Evolutionary conservation across 176 grass and related monocot species (phyloP).

Genomic region (Puccinellia tenuiflora): DNA sequence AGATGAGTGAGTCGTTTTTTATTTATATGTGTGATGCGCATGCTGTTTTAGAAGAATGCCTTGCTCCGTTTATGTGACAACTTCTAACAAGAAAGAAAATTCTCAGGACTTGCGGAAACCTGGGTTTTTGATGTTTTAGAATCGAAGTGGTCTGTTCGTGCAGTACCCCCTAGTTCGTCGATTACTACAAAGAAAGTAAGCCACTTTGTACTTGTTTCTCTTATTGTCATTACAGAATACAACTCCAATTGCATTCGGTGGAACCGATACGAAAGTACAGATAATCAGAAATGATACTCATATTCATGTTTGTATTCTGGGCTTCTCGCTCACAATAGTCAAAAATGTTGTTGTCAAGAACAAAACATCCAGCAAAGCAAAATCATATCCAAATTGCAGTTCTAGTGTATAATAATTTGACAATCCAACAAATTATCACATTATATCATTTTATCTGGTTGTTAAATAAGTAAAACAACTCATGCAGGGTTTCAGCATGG

Average conservation of each 20-base stretch:
- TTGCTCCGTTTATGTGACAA: not conserved
- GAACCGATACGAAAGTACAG: not conserved
- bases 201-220: not conserved
- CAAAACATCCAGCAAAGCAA: not conserved
- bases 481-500: slow-evolving; percentile 86
- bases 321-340: not conserved
- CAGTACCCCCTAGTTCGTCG: slow-evolving; percentile 58
- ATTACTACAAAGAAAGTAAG: slow-evolving; percentile 83
- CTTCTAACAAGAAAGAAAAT: slow-evolving; percentile 27
- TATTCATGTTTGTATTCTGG: not conserved
- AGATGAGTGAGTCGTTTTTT: not conserved
- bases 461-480: not conserved
- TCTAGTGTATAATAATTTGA: not conserved
- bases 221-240: not conserved
- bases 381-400: not conserved
- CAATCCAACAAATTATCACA: not conserved
- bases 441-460: slow-evolving; percentile 22
- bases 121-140: slow-evolving; percentile 70
- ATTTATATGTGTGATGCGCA: not conserved
- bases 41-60: not conserved
- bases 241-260: not conserved
- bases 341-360: not conserved
- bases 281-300: not conserved
- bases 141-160: slow-evolving; percentile 68
- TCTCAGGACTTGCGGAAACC: slow-evolving; percentile 53